These are phyloP conservation scores for Mortierella claussenii DNA, from an alignment of 192 early-diverging fungal species.

Conservation along the genomic window DNA sequence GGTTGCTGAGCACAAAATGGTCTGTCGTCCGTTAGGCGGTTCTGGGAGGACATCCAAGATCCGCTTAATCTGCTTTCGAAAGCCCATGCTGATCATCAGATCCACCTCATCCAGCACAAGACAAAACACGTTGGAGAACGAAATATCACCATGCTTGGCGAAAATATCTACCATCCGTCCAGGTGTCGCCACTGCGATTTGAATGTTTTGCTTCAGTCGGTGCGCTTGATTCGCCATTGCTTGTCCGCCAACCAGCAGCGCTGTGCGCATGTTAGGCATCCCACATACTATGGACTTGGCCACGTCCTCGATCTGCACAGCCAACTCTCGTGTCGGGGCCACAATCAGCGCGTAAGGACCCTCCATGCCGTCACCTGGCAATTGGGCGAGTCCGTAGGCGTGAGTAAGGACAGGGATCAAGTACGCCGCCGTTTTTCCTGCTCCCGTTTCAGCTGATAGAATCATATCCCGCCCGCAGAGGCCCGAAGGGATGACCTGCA, in stretches of 20 bases:
- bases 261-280: conserved; percentile 63
- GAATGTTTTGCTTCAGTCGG: conserved; percentile 64
- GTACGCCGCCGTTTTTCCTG: conserved; percentile 64
- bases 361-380: conserved; percentile 17
- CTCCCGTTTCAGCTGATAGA: conserved; percentile 58
- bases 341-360: conserved; percentile 61
- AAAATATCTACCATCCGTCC: conserved; percentile 63
- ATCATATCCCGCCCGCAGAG: conserved; percentile 62
- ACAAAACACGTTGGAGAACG: conserved; percentile 55
- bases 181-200: conserved; percentile 66
- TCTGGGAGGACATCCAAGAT: conserved; percentile 54
- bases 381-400: conserved; percentile 23
- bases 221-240: conserved; percentile 64
- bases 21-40: conserved; percentile 51
- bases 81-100: conserved; percentile 67
- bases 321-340: conserved; percentile 64
- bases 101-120: conserved; percentile 68
- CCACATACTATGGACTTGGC: conserved; percentile 52
- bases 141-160: conserved; percentile 41
- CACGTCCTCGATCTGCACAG: conserved; percentile 59
- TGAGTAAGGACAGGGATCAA: conserved; percentile 57
- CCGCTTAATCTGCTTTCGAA: conserved; percentile 58
- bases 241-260: conserved; percentile 63
- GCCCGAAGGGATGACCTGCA: conserved; percentile 52
- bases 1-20: conserved; percentile 65